Base-by-base conservation (phyloP, 2,329 filamentous ascomycete species). In the Chaetoscypha palmicola region DNA sequence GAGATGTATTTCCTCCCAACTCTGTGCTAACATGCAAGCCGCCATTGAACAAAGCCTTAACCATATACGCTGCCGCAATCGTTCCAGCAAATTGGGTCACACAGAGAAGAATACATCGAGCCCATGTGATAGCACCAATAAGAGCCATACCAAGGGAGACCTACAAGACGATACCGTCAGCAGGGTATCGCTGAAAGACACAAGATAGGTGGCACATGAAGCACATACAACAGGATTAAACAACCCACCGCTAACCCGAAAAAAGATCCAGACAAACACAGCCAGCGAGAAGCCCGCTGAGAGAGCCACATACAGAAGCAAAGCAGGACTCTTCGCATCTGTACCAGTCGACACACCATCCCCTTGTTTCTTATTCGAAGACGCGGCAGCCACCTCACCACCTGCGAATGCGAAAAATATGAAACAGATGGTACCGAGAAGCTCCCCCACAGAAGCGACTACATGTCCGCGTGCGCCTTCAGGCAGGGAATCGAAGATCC, bases 241-340 rank as follows among this genome's bases (percentile, higher is more conserved):
- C 12, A 73, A 56, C 2, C 70, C 70, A 19, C 72, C 71, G 2
- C 68, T 70, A 22, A 74, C 65, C 12, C 71, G 65, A 52, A 69
- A 75, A 54, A 76, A 76, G 1, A 71, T 66, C 72, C 73, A 75
- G 3, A 68, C 69, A 49, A 73, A 74, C 43, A 72, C 70, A 1
- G 66, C 66, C 41, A 75, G 59, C 19, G 28, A 41, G 37, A 54
- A 60, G 1, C 58, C 62, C 34, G 55, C 58, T 3, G 49, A 45
- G 9, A 58, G 20, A 22, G 52, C 31, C 31, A 49, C 47, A 47
- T 64, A 67, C 1, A 66, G 31, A 0, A 56, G 26, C n/a, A 48
- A 47, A 16, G 37, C 16, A 4, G 54, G 47, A 5, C 45, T 49
- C 5, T 41, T 19, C 10, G 24, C 28, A 20, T 36, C 28, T 9